Base-by-base conservation (phyloP, 352 stramenopile species). In the Phytophthora palmivora region DNA sequence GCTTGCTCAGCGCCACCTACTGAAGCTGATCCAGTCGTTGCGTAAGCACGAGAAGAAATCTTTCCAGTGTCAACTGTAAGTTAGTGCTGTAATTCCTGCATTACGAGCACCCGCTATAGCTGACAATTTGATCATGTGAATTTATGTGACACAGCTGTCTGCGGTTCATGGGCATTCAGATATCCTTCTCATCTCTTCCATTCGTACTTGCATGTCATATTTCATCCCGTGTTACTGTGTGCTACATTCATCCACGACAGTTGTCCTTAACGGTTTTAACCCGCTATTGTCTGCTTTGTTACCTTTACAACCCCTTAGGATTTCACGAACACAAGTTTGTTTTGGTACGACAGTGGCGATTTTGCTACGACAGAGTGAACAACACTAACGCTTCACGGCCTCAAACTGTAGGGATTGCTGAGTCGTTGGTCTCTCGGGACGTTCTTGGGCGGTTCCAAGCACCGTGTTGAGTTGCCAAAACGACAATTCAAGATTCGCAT, bases 261-360 rank as follows among this genome's bases (percentile, higher is more conserved):
- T 58, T 60, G 45, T 75, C 54, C 53, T 67, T 74, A 43, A 67
- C 55, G 16, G 21, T 52, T 18, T 64, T 59, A 43, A 69, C 49
- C 51, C 24, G 41, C 36, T 57, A 16, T n/a, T 36, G 39, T 51
- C 45, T 37, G 28, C 36, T 32, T 58, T 41, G 26, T 9, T 56
- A 2, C 28, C 56, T 42, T 57, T n/a, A 71, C 63, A 64, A 37
- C 9, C 61, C 74, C 18, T 67, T 92, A 37, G 82, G 82, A 14
- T 94, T 83, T 19, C 79, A 89, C 58, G 80, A 90, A 14, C 84
- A 89, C 46, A 91, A 92, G 44, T 92, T 90, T 54, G 69, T 90
- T n/a, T 37, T 93, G 45, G 79, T 87, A 72, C 9, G 56, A 18
- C 14, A 8, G 21, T 12, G 10, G 14, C 32, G 1, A 47, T 44